These are phyloP conservation scores for Spongospora subterranea DNA, from an alignment of 208 protist species.

Conservation along the genomic window DNA sequence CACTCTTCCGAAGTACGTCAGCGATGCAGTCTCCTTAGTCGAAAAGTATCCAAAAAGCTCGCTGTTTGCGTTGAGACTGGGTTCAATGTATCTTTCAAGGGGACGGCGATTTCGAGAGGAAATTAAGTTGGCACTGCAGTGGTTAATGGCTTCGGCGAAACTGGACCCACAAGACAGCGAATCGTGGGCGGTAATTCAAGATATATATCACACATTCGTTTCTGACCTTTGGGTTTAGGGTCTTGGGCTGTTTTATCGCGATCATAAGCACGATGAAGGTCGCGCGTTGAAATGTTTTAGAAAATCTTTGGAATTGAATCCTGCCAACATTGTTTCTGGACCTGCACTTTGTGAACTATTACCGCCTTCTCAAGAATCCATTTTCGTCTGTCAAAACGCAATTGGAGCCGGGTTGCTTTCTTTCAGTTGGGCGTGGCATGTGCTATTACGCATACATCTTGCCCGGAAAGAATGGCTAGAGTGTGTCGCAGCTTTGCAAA, in stretches of 20 bases:
- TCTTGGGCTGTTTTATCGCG: neutral
- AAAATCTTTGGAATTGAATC: neutral
- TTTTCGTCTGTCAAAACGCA: neutral
- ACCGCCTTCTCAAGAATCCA: neutral
- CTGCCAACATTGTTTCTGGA: neutral
- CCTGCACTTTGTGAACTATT: neutral
- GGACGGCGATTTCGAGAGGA: neutral
- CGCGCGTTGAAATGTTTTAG: slow-evolving; percentile 43
- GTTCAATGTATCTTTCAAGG: neutral
- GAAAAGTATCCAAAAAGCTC: neutral
- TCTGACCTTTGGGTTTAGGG: neutral
- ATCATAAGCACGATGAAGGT: neutral
- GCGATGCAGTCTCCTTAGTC: neutral
- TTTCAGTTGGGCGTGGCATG: neutral
- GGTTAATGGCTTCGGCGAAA: neutral
- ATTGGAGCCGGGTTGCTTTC: neutral
- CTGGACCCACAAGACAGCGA: neutral
- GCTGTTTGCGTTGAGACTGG: neutral
- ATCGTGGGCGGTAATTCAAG: neutral
- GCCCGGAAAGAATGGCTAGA: neutral
- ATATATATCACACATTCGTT: neutral
- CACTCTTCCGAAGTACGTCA: too few species aligned
- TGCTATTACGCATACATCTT: neutral
- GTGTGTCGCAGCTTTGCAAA: neutral
- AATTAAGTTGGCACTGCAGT: neutral